These are phyloP conservation scores for Leccinum disarticulatum DNA, from an alignment of 768 basidiomycete species.

Conservation along the genomic window DNA sequence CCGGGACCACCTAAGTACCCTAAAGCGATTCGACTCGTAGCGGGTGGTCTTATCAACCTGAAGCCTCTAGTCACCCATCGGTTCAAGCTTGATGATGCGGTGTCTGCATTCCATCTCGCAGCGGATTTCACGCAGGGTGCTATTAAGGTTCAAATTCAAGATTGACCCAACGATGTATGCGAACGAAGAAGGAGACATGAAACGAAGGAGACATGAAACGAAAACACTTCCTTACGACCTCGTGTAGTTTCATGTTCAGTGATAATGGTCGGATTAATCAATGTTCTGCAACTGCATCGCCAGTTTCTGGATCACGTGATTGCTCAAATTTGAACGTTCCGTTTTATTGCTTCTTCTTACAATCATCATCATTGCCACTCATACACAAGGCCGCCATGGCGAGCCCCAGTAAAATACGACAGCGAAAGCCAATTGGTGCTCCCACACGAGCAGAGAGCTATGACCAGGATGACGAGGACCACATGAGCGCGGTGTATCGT, in stretches of 20 bases:
- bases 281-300: neutral
- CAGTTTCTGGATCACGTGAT: slow-evolving; percentile 24
- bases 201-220: neutral
- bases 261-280: neutral
- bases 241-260: neutral
- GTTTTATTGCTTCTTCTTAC: slow-evolving; percentile 1
- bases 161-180: slow-evolving; percentile 31
- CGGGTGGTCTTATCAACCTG: slow-evolving; percentile 66
- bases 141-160: slow-evolving; percentile 67
- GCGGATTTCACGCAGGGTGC: slow-evolving; percentile 66
- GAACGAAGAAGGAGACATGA: neutral
- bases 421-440: slow-evolving; percentile 22
- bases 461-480: slow-evolving; percentile 51
- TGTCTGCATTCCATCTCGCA: slow-evolving; percentile 76
- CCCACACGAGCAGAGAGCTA: slow-evolving; percentile 25
- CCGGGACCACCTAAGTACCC: slow-evolving; percentile 80
- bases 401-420: slow-evolving; percentile 33
- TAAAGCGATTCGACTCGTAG: slow-evolving; percentile 80
- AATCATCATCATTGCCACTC: slow-evolving; percentile 1
- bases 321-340: slow-evolving; percentile 2
- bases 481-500: slow-evolving; percentile 48
- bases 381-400: slow-evolving; percentile 26
- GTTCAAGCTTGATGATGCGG: slow-evolving; percentile 69
- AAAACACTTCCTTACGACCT: neutral
- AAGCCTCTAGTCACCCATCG: slow-evolving; percentile 81